Evolutionary conservation across 2,329 filamentous ascomycete species (phyloP).

Genomic region (Ophidiomyces ophidiicola): DNA sequence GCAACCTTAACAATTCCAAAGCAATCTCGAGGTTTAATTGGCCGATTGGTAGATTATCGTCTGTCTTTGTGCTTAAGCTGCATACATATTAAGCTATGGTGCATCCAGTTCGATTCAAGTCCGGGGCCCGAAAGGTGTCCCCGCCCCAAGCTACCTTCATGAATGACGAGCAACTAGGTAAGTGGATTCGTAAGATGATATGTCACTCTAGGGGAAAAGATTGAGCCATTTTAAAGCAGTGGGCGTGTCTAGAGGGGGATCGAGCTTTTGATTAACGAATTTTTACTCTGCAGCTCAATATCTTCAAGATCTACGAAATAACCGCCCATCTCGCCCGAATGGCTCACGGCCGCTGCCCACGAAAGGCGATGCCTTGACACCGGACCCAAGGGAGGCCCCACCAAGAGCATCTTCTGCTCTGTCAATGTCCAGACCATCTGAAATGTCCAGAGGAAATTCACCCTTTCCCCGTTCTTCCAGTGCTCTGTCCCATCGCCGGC

Average conservation of each 20-base stretch:
- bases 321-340: conserved; percentile 45
- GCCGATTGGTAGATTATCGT: too few relatives aligned
- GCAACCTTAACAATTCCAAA: too few relatives aligned
- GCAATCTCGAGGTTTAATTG: too few relatives aligned
- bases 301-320: conserved; percentile 47
- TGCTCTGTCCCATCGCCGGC: conserved; percentile 31
- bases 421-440: conserved; percentile 25
- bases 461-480: conserved; percentile 29
- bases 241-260: background rate
- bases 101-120: conserved; percentile 28
- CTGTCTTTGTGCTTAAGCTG: too few relatives aligned
- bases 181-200: conserved; percentile 16
- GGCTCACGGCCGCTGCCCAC: conserved; percentile 49
- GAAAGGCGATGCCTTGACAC: conserved; percentile 28
- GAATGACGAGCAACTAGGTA: conserved; percentile 37
- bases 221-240: background rate
- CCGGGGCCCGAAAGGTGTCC: conserved; percentile 34
- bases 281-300: conserved; percentile 40
- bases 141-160: conserved; percentile 37
- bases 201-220: background rate
- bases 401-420: conserved; percentile 34
- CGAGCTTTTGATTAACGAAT: conserved; percentile 13
- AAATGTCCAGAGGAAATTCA: conserved; percentile 15
- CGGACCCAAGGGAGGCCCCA: conserved; percentile 23
- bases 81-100: conserved; percentile 22